Evolutionary conservation across 495 filamentous ascomycete genomes (phyloP).

Genomic region (Aspergillus ostianus): DNA sequence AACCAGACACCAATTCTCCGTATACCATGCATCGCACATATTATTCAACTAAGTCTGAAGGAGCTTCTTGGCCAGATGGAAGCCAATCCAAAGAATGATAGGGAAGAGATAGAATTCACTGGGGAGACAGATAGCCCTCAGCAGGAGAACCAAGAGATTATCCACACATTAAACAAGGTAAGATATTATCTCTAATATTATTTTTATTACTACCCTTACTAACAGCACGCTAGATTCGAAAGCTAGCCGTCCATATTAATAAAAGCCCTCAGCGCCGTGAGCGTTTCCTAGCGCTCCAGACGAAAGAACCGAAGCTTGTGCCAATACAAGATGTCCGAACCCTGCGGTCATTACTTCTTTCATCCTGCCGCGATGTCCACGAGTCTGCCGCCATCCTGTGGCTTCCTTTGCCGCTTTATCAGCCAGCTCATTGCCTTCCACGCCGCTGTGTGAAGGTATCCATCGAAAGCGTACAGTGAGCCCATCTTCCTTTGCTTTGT

Average conservation of each 20-base stretch:
- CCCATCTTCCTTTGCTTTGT: neutral
- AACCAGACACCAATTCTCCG: conserved; percentile 4
- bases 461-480: conserved; percentile 50
- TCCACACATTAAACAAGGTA: conserved; percentile 17
- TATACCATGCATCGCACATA: conserved; percentile 16
- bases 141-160: conserved; percentile 11
- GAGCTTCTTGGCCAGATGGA: conserved; percentile 20
- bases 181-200: conserved; percentile 5
- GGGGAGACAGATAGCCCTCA: neutral
- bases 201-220: neutral
- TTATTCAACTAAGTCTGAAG: conserved; percentile 21
- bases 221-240: conserved; percentile 11
- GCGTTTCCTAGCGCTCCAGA: conserved; percentile 10
- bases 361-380: conserved; percentile 4
- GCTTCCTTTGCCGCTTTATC: conserved; percentile 8
- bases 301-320: conserved; percentile 11
- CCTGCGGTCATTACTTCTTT: conserved; percentile 19
- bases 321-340: conserved; percentile 21
- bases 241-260: conserved; percentile 20
- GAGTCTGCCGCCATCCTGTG: conserved; percentile 2
- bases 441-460: conserved; percentile 9
- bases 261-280: conserved; percentile 15
- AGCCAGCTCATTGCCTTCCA: conserved; percentile 3
- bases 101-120: conserved; percentile 11
- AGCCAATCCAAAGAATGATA: conserved; percentile 16